Percentiles rank a stretch among this genome's conserved stretches.
Conservation (phyloP, 2,329 filamentous ascomycete genomes). For the Cladophialophora yegresii region DNA sequence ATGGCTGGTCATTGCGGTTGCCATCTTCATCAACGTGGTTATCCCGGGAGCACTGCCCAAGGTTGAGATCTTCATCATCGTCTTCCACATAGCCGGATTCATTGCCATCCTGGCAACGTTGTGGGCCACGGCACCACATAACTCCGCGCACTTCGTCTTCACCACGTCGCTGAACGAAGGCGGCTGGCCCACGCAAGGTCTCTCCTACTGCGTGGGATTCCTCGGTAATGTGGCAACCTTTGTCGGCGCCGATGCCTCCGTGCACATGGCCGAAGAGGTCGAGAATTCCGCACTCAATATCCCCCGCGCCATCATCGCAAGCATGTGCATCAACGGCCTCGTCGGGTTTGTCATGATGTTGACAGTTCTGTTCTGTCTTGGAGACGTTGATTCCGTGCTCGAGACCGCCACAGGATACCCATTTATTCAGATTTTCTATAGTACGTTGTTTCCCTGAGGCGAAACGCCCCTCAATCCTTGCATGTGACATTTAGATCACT, state of each 20-base stretch:
- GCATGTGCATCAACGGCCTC: conserved; percentile 40
- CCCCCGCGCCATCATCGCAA: conserved; percentile 37
- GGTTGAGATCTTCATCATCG: conserved; percentile 48
- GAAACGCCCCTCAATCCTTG: background rate
- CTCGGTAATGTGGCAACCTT: conserved; percentile 43
- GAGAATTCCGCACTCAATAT: conserved; percentile 37
- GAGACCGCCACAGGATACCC: conserved; percentile 40
- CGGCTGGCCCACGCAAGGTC: conserved; percentile 41
- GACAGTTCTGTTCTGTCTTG: conserved; percentile 42
- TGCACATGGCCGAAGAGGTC: conserved; percentile 39
- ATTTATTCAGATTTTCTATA: conserved; percentile 40
- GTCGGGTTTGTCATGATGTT: conserved; percentile 44
- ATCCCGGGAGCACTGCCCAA: conserved; percentile 47
- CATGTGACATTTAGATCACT: background rate
- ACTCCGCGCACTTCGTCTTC: conserved; percentile 40
- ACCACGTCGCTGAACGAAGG: conserved; percentile 41
- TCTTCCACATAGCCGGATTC: conserved; percentile 52
- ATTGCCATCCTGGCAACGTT: conserved; percentile 48
- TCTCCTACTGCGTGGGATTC: conserved; percentile 43
- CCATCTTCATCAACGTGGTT: conserved; percentile 48
- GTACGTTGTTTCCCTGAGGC: conserved; percentile 17
- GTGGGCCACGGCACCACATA: conserved; percentile 39
- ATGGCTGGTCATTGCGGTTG: conserved; percentile 43
- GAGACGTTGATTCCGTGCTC: conserved; percentile 40
- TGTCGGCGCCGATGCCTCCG: conserved; percentile 39